phyloP scores from a whole-genome alignment of 345 rosid genomes.

The Psidium friedrichsthalianum region DNA sequence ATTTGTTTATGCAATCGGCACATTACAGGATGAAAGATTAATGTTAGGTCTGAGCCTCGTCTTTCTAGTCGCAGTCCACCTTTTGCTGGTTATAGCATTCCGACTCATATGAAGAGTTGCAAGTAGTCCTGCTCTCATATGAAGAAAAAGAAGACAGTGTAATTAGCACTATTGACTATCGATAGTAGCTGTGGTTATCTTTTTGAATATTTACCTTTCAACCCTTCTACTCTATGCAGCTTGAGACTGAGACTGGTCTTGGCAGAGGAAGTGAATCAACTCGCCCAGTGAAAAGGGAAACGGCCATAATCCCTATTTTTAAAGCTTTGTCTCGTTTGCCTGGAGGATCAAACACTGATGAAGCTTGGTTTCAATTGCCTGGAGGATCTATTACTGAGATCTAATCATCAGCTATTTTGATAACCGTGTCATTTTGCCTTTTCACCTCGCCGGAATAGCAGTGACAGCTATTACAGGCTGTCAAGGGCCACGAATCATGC shows the following conservation, averaged over 20 bases:
- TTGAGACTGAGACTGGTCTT: neutral
- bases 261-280: neutral
- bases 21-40: neutral
- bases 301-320: neutral
- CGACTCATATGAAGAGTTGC: neutral
- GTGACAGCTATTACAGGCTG: neutral
- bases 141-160: neutral
- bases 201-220: neutral
- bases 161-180: neutral
- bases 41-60: neutral
- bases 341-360: neutral
- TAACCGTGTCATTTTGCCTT: neutral
- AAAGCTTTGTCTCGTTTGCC: neutral
- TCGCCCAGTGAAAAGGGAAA: neutral
- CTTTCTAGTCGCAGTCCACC: neutral
- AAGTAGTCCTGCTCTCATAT: neutral
- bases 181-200: neutral
- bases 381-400: neutral
- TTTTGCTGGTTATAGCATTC: neutral
- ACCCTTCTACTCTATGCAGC: neutral
- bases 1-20: neutral
- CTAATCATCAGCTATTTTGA: neutral
- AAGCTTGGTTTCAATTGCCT: neutral
- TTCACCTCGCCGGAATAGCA: neutral
- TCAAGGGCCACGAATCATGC: neutral